Evolutionary conservation across 192 early-diverging fungal genomes (phyloP), one percentile per base, ranked within the genome.

Genomic region (Gonapodya prolifera): DNA sequence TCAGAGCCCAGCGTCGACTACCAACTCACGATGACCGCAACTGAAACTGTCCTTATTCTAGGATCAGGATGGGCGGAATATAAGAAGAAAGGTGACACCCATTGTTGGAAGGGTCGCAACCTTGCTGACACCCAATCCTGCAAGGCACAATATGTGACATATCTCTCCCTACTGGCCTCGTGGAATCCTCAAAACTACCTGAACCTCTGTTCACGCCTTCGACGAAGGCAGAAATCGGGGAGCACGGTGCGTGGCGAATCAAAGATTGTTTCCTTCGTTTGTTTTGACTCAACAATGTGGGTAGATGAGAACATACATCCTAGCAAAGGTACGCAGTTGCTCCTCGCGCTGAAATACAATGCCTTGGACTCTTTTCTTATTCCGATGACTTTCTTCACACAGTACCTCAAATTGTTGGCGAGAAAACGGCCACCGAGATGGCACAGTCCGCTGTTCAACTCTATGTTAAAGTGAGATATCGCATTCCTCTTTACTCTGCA

Each of bases 231-330:
- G 98, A 99, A 76, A 90, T 96, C 80, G 98, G 98, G 33, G 94
- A 95, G 74, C 98, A 99, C 76, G 94, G 91, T 92, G 81, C 78
- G 80, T 28, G n/a, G n/a, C n/a, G n/a, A n/a, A n/a, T n/a, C n/a
- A 33, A 32, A 2, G n/a, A 17, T 34, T 34, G 34, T 75, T 33
- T 23, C 45, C 45, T 61, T 61, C 23, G 45, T 61, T 29, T 73
- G 18, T 30, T 32, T 16, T 32, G 71, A 73, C 2, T 18, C 28
- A 2, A 16, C 16, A 32, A 16, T n/a, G 31, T 81, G 33, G 32
- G 34, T 13, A 93, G 95, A 99, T 82, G 95, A 97, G 79, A 98
- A 98, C 84, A 99, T 99, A 78, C 96, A 98, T 79, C 98, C 98
- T 28, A 88, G 85, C 82, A 93, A 92, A 82, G 86, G 90, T 89